Evolutionary conservation across 495 filamentous ascomycete species (phyloP), one percentile per base, ranked within the genome.

Genomic region (Aspergillus bridgeri): DNA sequence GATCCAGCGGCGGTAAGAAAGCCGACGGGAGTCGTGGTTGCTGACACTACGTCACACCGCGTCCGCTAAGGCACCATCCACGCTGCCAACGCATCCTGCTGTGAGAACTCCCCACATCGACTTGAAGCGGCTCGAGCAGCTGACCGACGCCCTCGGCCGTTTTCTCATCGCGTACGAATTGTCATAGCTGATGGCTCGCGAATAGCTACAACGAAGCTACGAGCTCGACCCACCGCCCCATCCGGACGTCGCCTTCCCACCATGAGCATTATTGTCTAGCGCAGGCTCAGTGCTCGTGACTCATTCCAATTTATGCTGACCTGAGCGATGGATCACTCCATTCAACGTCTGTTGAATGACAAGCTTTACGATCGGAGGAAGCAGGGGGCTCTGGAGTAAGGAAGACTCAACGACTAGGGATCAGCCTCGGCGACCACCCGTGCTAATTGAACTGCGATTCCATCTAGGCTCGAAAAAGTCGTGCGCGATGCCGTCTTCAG

Each of bases 331-430:
- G 94, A 98, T 78, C 76, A 83, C 63, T 86, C 85, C 70, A 85
- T 96, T 67, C 90, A 96, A 74, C 89, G 93, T 61, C 80, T 90
- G 62, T 84, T 99, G 70, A 96, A 92, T 68, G 95, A 99, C 74
- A 98, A 96, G 83, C 86, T 97, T 60, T 99, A 99, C 68, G 95
- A 99, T 60, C 94, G 92, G 77, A 85, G 95, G 67, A 98, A 98
- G 72, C 86, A 91, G 64, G 95, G 95, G 45, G 95, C 95, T 61
- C 83, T 99, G 33, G 95, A 99, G 95, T 98, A 86, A 66, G 91
- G 78, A 52, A 17, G 1, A 33, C 27, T 45, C 25, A 15, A 42
- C 19, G 4, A 11, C 42, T n/a, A 29, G 33, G 2, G 33, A 21
- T 19, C 20, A 18, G 25, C 23, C 42, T 27, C 38, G 8, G 21